Evolutionary conservation across 345 rosid species (phyloP).

Genomic region (Chamaenerion angustifolium): DNA sequence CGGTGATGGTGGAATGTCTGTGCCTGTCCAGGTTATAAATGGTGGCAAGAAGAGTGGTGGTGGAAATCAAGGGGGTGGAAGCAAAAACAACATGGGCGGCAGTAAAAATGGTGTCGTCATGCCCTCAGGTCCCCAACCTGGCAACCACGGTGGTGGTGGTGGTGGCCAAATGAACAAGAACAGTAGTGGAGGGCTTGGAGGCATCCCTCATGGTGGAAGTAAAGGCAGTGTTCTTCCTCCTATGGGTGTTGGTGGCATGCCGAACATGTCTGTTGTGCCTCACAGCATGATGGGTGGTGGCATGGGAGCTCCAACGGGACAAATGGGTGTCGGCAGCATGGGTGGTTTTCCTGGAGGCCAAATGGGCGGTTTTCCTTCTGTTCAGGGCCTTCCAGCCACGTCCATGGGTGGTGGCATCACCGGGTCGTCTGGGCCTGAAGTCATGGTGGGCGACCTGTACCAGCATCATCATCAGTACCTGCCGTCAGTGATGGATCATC

Average conservation of each 20-base stretch:
- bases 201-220: not conserved
- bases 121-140: constrained; percentile 14
- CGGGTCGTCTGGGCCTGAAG: no score
- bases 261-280: constrained; percentile 2
- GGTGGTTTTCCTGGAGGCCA: constrained; percentile 13
- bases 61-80: constrained; percentile 29
- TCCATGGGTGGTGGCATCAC: constrained; percentile 37
- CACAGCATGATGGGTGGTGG: constrained; percentile 14
- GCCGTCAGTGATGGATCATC: constrained; percentile 80
- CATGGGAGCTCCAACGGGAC: constrained; percentile 27
- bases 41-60: constrained; percentile 32
- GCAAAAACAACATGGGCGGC: no score
- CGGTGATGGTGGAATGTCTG: constrained; percentile 14
- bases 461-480: constrained; percentile 57
- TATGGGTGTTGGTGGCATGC: constrained; percentile 5
- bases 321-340: no score
- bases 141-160: constrained; percentile 17
- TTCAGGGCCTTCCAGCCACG: constrained; percentile 68
- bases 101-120: constrained; percentile 17
- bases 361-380: constrained; percentile 50
- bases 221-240: not conserved
- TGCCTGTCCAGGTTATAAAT: constrained; percentile 28
- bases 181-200: constrained; percentile 3
- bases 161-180: constrained; percentile 7
- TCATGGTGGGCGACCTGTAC: constrained; percentile 57